These are phyloP conservation scores for Lagenidium giganteum DNA, from an alignment of 352 stramenopile genomes.

Conservation along the genomic window DNA sequence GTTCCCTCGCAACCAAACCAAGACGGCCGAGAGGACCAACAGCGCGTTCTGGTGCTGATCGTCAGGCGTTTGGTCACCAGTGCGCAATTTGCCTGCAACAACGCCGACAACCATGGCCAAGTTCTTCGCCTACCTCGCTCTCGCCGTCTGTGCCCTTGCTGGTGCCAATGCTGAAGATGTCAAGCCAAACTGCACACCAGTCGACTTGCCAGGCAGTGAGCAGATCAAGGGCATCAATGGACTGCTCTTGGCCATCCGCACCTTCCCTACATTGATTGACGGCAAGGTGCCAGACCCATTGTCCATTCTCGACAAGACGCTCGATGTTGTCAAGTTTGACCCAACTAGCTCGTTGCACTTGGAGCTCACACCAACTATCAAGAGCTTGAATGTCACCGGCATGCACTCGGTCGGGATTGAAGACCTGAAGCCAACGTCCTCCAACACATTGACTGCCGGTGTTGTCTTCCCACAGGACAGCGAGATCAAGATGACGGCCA, in stretches of 20 bases:
- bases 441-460: constrained; percentile 18
- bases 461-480: constrained; percentile 28
- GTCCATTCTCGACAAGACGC: constrained; percentile 15
- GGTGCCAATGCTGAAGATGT: constrained; percentile 1
- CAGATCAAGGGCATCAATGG: constrained; percentile 20
- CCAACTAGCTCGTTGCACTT: constrained; percentile 27
- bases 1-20: too few species aligned
- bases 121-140: constrained; percentile 11
- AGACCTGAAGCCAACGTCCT: constrained; percentile 27
- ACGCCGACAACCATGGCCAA: constrained; percentile 12
- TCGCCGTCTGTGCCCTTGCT: constrained; percentile 5
- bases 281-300: too few species aligned
- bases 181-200: too few species aligned
- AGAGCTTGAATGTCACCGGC: constrained; percentile 24
- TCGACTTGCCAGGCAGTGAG: constrained; percentile 25
- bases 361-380: constrained; percentile 19
- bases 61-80: too few species aligned
- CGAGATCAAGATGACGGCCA: constrained; percentile 16
- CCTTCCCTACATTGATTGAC: too few species aligned
- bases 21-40: too few species aligned
- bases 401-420: constrained; percentile 21
- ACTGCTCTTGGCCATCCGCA: constrained; percentile 20
- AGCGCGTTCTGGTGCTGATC: too few species aligned
- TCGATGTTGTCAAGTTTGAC: constrained; percentile 20
- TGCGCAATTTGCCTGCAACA: constrained; percentile 12